Evolutionary conservation across 2,329 filamentous ascomycete species (phyloP).

Genomic region (Penicillium sp.): DNA sequence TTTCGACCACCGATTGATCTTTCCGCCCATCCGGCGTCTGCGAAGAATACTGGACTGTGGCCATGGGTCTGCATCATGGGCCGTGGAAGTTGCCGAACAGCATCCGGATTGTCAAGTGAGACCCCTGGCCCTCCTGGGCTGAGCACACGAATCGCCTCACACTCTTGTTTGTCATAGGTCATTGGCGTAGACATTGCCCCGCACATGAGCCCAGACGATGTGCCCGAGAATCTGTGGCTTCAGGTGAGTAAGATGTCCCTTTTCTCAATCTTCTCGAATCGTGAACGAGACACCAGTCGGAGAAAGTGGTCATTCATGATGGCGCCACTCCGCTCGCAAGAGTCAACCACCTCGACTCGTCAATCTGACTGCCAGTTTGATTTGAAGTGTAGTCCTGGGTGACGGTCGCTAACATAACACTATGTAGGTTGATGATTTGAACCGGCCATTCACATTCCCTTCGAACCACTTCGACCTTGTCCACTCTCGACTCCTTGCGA

Average conservation of each 20-base stretch:
- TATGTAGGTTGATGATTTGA: constrained; percentile 64
- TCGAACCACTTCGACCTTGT: constrained; percentile 76
- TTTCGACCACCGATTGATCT: constrained; percentile 67
- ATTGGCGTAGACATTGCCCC: constrained; percentile 70
- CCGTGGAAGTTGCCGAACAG: constrained; percentile 63
- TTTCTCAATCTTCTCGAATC: not conserved
- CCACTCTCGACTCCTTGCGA: constrained; percentile 63
- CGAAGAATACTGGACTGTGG: constrained; percentile 69
- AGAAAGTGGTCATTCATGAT: not conserved
- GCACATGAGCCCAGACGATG: constrained; percentile 64
- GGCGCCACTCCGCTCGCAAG: not conserved
- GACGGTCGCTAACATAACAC: constrained; percentile 18
- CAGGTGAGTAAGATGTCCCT: constrained; percentile 47
- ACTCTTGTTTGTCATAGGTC: constrained; percentile 51
- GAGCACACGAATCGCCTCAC: constrained; percentile 15
- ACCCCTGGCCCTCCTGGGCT: constrained; percentile 20
- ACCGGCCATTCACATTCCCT: constrained; percentile 66
- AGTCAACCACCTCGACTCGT: not conserved
- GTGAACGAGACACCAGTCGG: not conserved
- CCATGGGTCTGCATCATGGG: constrained; percentile 70
- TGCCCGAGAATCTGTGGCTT: constrained; percentile 65
- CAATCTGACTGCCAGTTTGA: not conserved
- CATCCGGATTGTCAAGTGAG: constrained; percentile 63
- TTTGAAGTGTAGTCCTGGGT: not conserved
- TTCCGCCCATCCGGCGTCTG: constrained; percentile 62